Conservation (phyloP, 2,329 filamentous ascomycete species). For the Cryphonectria parasitica region DNA sequence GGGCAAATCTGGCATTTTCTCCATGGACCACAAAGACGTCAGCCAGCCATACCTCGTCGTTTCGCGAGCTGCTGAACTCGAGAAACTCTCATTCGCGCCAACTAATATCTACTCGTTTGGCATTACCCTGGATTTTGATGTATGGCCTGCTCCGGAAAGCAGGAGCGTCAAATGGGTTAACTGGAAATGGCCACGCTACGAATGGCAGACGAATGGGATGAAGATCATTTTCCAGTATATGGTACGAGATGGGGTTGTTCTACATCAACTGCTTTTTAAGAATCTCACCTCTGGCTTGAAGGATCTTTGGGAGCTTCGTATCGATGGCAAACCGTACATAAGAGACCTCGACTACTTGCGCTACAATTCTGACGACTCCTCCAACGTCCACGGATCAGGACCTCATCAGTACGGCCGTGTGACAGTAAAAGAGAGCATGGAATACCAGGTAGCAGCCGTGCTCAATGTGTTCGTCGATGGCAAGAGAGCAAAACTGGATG, state of each 20-base stretch:
- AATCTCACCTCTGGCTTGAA: background rate
- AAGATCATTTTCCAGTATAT: conserved; percentile 5
- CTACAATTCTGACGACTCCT: no score
- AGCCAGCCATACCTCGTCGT: background rate
- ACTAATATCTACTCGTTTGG: background rate
- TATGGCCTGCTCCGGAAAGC: background rate
- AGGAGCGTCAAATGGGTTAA: background rate
- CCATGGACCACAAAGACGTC: background rate
- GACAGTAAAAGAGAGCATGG: no score
- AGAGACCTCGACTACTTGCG: conserved; percentile 2
- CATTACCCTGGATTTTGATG: background rate
- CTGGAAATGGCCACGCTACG: background rate
- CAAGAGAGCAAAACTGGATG: background rate
- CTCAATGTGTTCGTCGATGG: conserved; percentile 11
- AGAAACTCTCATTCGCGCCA: background rate
- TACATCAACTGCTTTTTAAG: conserved; percentile 14
- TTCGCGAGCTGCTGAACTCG: background rate
- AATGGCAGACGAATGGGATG: background rate
- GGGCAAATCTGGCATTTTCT: background rate
- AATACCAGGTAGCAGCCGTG: background rate
- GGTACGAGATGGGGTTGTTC: background rate
- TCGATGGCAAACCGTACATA: background rate
- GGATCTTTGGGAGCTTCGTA: background rate
- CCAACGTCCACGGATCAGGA: background rate
- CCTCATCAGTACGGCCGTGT: conserved; percentile 1